These are phyloP conservation scores for Bipolaris gigantea DNA, from an alignment of 2,329 filamentous ascomycete genomes.

Conservation along the genomic window DNA sequence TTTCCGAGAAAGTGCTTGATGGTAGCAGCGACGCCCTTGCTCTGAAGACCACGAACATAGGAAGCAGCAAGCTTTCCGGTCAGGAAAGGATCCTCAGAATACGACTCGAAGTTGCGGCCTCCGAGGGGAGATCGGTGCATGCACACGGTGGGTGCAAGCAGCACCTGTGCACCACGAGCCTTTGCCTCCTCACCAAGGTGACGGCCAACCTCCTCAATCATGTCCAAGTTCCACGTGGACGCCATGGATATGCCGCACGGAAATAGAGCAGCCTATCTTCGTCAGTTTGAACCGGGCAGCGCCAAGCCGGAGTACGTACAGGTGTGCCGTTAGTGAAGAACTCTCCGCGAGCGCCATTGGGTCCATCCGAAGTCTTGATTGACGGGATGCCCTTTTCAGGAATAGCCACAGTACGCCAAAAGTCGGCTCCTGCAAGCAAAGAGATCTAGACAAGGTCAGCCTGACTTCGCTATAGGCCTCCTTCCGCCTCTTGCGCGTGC, in stretches of 20 bases:
- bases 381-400: constrained; percentile 64
- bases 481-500: constrained; percentile 12
- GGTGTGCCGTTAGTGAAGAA: constrained; percentile 62
- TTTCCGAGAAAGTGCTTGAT: constrained; percentile 80
- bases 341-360: constrained; percentile 69
- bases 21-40: constrained; percentile 72
- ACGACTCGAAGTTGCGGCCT: constrained; percentile 85
- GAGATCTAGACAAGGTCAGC: constrained; percentile 41
- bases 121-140: constrained; percentile 81
- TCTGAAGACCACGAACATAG: constrained; percentile 73
- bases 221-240: constrained; percentile 74
- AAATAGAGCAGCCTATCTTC: constrained; percentile 68
- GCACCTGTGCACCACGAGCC: constrained; percentile 71
- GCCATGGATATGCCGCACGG: constrained; percentile 79
- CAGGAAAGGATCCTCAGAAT: constrained; percentile 78
- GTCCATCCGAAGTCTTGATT: constrained; percentile 67
- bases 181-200: constrained; percentile 72
- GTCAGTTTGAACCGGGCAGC: constrained; percentile 15
- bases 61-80: constrained; percentile 73
- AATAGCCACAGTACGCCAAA: constrained; percentile 68
- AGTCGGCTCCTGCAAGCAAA: constrained; percentile 59
- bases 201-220: constrained; percentile 69
- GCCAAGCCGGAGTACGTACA: constrained; percentile 33
- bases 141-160: constrained; percentile 77
- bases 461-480: constrained; percentile 8